Conservation (phyloP, 1,284 basidiomycete species). For the Sporisorium exsertum region DNA sequence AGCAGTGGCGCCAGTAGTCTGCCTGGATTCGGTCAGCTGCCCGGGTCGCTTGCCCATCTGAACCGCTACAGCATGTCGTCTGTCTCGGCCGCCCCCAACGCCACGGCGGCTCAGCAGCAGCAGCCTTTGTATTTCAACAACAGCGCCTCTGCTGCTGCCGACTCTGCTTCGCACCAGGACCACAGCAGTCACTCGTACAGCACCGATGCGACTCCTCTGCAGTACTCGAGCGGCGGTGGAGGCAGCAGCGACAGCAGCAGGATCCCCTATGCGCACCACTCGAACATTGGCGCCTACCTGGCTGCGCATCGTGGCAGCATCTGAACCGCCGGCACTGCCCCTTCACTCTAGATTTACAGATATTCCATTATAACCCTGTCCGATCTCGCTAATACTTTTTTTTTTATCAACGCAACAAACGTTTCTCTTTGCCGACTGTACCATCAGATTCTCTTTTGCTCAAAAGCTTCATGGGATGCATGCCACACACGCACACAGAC, state of each 20-base stretch:
- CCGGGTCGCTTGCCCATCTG: constrained; percentile 28
- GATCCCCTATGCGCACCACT: constrained; percentile 17
- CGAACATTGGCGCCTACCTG: constrained; percentile 53
- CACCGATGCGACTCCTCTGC: constrained; percentile 20
- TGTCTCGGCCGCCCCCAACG: constrained; percentile 18
- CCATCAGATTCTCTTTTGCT: too few species aligned
- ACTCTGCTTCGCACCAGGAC: background rate
- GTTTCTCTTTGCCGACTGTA: too few species aligned
- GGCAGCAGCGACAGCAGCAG: constrained; percentile 11
- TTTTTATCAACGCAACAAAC: too few species aligned
- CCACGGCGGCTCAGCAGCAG: background rate
- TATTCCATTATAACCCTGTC: too few species aligned
- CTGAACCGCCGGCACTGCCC: too few species aligned
- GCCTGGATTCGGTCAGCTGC: constrained; percentile 22
- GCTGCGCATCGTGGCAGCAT: constrained; percentile 55
- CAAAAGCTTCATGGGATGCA: too few species aligned
- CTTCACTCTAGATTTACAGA: too few species aligned
- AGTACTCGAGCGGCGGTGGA: constrained; percentile 9
- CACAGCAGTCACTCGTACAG: constrained; percentile 14
- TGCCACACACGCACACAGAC: too few species aligned
- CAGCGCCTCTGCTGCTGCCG: constrained; percentile 7
- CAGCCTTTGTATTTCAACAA: constrained; percentile 21
- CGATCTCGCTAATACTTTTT: too few species aligned
- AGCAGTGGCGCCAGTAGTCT: constrained; percentile 13
- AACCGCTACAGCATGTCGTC: constrained; percentile 46